phyloP scores from a whole-genome alignment of 2,329 filamentous ascomycete species.

The Gremmenia infestans region DNA sequence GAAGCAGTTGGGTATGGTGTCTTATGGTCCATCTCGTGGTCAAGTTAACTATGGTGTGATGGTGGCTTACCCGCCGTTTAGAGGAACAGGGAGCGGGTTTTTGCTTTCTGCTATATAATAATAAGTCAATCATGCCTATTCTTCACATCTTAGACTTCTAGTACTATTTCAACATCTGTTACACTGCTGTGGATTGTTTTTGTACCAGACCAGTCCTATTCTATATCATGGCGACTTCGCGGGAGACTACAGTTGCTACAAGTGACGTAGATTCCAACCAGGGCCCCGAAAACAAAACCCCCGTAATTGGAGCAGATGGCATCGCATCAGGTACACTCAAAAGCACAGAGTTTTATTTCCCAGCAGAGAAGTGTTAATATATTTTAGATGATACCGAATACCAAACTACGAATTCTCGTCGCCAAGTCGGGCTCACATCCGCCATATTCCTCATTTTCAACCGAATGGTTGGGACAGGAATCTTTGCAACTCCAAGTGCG shows the following conservation, averaged over 20 bases:
- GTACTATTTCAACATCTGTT: neutral
- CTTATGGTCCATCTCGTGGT: too few relatives aligned
- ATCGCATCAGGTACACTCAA: neutral
- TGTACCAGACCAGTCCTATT: neutral
- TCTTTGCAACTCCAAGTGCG: conserved; percentile 58
- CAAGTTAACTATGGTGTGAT: too few relatives aligned
- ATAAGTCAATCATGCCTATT: too few relatives aligned
- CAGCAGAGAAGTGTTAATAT: neutral
- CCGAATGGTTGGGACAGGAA: conserved; percentile 62
- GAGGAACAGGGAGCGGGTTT: too few relatives aligned
- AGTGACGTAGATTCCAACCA: neutral
- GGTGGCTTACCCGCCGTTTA: too few relatives aligned
- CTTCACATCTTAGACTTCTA: neutral
- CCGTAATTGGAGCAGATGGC: neutral
- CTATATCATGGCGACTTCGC: neutral
- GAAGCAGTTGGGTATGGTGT: too few relatives aligned
- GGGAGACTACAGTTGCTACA: neutral
- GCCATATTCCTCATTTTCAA: conserved; percentile 59
- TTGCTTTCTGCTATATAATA: too few relatives aligned
- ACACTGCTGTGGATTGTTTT: neutral
- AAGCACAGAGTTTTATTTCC: neutral
- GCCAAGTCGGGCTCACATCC: conserved; percentile 50
- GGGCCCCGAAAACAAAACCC: neutral
- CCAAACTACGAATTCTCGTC: conserved; percentile 29
- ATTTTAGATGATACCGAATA: neutral